Evolutionary conservation across 306 rosid species (phyloP).

Genomic region (Casuarina cunninghamiana): DNA sequence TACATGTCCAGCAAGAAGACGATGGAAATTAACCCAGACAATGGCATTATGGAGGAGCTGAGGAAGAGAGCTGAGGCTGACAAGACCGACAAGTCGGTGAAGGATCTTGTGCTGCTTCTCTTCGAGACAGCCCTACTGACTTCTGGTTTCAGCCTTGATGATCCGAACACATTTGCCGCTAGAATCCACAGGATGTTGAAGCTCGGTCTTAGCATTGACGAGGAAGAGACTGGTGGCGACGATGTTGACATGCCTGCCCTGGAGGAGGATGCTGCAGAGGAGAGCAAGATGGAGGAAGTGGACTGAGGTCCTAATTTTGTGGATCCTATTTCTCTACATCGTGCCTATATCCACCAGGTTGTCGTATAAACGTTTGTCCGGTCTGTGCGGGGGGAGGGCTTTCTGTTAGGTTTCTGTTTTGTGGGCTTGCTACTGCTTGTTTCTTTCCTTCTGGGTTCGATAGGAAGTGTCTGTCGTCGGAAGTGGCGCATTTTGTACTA

Average conservation of each 20-base stretch:
- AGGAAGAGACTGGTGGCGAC: slow-evolving; percentile 42
- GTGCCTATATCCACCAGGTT: too few species aligned
- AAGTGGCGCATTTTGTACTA: too few species aligned
- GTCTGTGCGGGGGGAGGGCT: neutral
- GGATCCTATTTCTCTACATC: too few species aligned
- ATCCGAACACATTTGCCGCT: slow-evolving; percentile 62
- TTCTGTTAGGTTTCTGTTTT: neutral
- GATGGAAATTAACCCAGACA: slow-evolving; percentile 73
- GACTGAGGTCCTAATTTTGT: slow-evolving; percentile 31
- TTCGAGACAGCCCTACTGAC: slow-evolving; percentile 65
- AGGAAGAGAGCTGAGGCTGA: slow-evolving; percentile 72
- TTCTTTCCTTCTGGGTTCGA: neutral
- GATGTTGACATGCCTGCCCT: slow-evolving; percentile 66
- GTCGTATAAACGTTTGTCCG: too few species aligned
- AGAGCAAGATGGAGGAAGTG: slow-evolving; percentile 83
- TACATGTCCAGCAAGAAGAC: slow-evolving; percentile 82
- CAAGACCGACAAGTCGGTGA: slow-evolving; percentile 61
- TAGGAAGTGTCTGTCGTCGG: too few species aligned
- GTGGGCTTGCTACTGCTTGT: neutral
- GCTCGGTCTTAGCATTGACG: slow-evolving; percentile 65
- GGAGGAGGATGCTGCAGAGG: slow-evolving; percentile 65
- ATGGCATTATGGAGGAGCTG: slow-evolving; percentile 71
- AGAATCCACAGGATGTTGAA: slow-evolving; percentile 77
- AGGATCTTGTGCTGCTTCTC: slow-evolving; percentile 63
- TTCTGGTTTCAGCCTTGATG: slow-evolving; percentile 74